phyloP scores from a whole-genome alignment of 768 basidiomycete genomes.

The Tylopilus rubrobrunneus region DNA sequence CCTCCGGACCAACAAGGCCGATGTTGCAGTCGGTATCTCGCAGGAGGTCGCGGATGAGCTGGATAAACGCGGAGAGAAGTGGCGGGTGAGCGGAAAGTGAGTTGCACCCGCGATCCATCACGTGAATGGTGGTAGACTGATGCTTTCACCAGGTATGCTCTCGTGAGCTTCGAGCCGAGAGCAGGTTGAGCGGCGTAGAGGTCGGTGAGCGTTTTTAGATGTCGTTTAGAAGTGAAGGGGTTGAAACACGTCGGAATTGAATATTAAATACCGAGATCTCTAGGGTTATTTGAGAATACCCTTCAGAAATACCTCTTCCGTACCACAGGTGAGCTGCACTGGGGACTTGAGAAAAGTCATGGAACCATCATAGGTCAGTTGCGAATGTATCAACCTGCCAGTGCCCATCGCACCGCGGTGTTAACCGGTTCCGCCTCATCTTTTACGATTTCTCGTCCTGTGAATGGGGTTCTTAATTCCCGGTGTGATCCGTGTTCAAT shows the following conservation, averaged over 20 bases:
- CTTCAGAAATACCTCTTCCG: no score
- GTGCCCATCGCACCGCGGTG: no score
- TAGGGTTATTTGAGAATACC: not conserved
- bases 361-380: no score
- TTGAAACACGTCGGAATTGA: not conserved
- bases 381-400: no score
- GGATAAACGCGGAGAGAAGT: conserved; percentile 61
- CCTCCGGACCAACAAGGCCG: conserved; percentile 92
- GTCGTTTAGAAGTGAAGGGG: not conserved
- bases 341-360: no score
- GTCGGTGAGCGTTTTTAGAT: not conserved
- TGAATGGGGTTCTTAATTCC: no score
- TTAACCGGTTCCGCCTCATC: no score
- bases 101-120: not conserved
- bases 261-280: no score
- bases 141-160: conserved; percentile 23
- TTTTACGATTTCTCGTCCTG: no score
- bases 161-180: conserved; percentile 30
- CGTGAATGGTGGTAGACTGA: not conserved
- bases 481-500: no score
- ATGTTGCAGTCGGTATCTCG: conserved; percentile 80
- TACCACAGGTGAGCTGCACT: no score
- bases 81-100: conserved; percentile 80
- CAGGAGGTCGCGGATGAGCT: conserved; percentile 65
- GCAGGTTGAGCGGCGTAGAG: not conserved